These are phyloP conservation scores for Naegleria fowleri DNA, from an alignment of 208 protist species.

Conservation along the genomic window DNA sequence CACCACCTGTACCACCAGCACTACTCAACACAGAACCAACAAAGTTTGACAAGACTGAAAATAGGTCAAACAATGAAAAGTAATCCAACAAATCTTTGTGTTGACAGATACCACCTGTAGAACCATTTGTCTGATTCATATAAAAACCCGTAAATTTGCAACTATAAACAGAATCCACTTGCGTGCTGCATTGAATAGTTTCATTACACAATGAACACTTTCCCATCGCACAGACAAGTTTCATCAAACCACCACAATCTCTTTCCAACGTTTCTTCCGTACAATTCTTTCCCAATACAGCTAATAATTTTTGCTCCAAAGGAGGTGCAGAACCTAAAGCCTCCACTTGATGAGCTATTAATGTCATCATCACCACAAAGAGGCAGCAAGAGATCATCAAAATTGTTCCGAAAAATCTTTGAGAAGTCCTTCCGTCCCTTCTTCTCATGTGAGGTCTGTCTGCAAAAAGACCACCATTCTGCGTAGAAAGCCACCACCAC, in stretches of 20 bases:
- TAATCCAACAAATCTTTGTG: not conserved
- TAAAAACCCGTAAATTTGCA: not conserved
- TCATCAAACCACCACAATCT: not conserved
- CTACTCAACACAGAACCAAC: not conserved
- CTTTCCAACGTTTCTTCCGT: not conserved
- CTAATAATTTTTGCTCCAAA: not conserved
- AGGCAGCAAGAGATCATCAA: no score
- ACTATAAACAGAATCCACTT: not conserved
- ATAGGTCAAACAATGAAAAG: not conserved
- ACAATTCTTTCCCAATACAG: not conserved
- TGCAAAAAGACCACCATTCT: no score
- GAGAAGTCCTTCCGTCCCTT: no score
- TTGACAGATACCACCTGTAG: not conserved
- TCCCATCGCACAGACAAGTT: not conserved
- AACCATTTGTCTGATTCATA: not conserved
- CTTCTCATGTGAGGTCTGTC: no score
- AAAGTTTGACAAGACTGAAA: not conserved
- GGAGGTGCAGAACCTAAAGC: not conserved
- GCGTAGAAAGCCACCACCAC: no score
- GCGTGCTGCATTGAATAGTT: not conserved
- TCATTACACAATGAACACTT: not conserved
- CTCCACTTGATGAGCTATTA: no score
- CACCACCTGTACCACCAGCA: constrained; percentile 4
- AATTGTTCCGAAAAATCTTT: no score
- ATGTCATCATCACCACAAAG: no score